A percentile compares a stretch with the other conserved stretches of the same genome.
phyloP scores from a whole-genome alignment of 129 eudicot genomes.

The Flaveria bidentis region DNA sequence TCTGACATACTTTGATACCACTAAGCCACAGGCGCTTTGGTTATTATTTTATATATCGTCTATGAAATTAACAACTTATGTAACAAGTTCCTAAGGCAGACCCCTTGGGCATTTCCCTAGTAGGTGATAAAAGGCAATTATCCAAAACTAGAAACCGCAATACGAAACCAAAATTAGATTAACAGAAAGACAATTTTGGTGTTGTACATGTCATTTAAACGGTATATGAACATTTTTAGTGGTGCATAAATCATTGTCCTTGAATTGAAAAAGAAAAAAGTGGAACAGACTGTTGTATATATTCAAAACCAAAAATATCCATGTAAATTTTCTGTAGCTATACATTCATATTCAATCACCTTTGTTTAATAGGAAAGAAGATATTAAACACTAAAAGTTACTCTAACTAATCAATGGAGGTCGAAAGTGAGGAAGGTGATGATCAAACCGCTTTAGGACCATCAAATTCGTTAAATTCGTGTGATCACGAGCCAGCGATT shows the following conservation, averaged over 20 bases:
- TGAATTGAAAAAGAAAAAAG: neutral
- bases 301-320: conserved; percentile 5
- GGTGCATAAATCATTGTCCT: neutral
- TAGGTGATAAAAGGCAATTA: no score
- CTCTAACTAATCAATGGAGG: conserved; percentile 27
- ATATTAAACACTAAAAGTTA: neutral
- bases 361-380: conserved; percentile 14
- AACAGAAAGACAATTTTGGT: no score
- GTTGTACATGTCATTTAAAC: neutral
- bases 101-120: no score
- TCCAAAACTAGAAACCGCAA: no score
- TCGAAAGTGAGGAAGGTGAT: neutral
- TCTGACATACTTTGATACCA: no score
- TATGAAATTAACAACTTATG: no score
- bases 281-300: neutral
- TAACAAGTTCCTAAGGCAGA: no score
- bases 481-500: conserved; percentile 6
- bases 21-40: no score
- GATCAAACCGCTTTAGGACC: conserved; percentile 16
- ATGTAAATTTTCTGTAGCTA: conserved; percentile 14
- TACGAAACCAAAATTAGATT: no score
- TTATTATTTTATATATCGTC: no score
- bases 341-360: conserved; percentile 31
- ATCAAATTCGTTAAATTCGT: neutral
- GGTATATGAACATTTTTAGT: neutral